Percentiles rank a stretch among this genome's conserved stretches.
Evolutionary conservation across 2,329 filamentous ascomycete species (phyloP).

Genomic region (Sarocladium kiliense): DNA sequence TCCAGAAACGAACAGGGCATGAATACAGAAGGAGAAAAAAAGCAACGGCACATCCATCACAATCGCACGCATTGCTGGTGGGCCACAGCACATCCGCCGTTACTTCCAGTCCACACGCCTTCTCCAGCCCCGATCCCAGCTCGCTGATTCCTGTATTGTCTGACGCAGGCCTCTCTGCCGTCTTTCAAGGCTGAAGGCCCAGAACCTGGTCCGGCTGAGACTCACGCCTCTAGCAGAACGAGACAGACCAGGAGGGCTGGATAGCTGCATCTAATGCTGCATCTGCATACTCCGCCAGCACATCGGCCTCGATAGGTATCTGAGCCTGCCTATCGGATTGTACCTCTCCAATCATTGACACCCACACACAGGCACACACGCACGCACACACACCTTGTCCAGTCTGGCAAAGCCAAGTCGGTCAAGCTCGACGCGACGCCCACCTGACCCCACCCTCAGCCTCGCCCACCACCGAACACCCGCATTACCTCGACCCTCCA

Average conservation of each 20-base stretch:
- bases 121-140: not conserved
- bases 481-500: not conserved
- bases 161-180: not conserved
- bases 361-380: not conserved
- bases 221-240: not conserved
- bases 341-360: not conserved
- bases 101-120: not conserved
- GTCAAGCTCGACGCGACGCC: not conserved
- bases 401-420: not conserved
- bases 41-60: not conserved
- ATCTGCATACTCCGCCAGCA: not conserved
- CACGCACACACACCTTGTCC: not conserved
- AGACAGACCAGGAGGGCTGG: not conserved
- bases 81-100: not conserved
- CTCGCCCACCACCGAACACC: constrained; percentile 4
- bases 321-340: not conserved
- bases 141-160: not conserved
- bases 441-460: constrained; percentile 6
- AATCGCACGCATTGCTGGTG: not conserved
- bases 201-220: constrained; percentile 8
- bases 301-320: not conserved
- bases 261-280: not conserved
- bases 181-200: constrained; percentile 3
- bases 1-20: not conserved
- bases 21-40: not conserved